Base-by-base conservation (phyloP, 2,329 filamentous ascomycete genomes). In the Huntiella abstrusa region DNA sequence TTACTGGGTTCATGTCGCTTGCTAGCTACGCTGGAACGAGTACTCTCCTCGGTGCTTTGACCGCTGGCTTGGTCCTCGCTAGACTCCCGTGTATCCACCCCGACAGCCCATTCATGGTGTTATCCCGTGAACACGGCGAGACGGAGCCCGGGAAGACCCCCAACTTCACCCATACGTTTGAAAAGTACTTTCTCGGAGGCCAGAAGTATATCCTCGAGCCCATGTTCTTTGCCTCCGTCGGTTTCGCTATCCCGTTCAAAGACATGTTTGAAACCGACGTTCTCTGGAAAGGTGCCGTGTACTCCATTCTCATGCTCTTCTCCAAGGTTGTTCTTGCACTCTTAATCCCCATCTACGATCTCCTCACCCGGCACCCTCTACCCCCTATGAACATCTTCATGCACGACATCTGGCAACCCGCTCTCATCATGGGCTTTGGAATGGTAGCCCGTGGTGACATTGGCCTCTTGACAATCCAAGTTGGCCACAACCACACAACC, bases 361-460 rank as follows among this genome's bases (percentile, higher is more conserved):
- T 70, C 10, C 8, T 47, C 13, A 46, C 16, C 15, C 35, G 44
- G 36, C 44, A 49, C 33, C 47, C 45, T 10, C n/a, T 46, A 5
- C 40, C 28, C 16, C 12, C 41, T n/a, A 16, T 46, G 4, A 16
- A 33, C 17, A 39, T 41, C 13, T 42, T 52, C 37, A 34, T 48
- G 12, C 40, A 37, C 15, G 1, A 59, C 73, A 47, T 50, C 35
- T 51, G 51, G 2, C 71, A 75, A 49, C 71, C 73, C 1, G 62
- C 69, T 1, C 59, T 66, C 1, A 68, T 79, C 8, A 58, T 77
- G 5, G 70, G 70, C 4, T 58, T 66, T 35, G 73, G 72, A 4
- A 77, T 77, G 72, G 66, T 73, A 0, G 67, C 73, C 0, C 62
- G 73, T 19, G 73, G 73, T 3, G 74, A 78, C 53, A 72, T 77